Evolutionary conservation across 108 stramenopile species (phyloP).

Genomic region (Aureococcus anophagefferens): DNA sequence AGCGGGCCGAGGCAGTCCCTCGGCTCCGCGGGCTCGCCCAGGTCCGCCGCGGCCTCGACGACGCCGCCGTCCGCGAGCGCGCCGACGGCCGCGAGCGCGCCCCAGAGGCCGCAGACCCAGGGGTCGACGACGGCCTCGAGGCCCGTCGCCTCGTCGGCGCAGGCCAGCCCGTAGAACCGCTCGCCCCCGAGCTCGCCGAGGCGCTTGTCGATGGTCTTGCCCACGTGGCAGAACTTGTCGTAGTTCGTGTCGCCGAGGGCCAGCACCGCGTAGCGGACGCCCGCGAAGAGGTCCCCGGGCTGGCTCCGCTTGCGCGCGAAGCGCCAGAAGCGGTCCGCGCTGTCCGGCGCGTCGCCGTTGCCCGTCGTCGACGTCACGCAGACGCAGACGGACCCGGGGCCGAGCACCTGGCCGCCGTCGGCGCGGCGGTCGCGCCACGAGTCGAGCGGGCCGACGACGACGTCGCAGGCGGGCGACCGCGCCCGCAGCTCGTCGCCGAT

Average conservation of each 20-base stretch:
- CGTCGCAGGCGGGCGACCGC: background rate
- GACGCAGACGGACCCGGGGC: slow-evolving; percentile 17
- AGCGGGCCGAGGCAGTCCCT: too few species aligned
- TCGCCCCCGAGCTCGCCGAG: slow-evolving; percentile 60
- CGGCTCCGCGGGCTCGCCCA: too few species aligned
- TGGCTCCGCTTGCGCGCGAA: slow-evolving; percentile 44
- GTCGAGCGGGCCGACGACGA: slow-evolving; percentile 4
- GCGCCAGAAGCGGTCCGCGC: slow-evolving; percentile 57
- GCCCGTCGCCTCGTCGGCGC: slow-evolving; percentile 78
- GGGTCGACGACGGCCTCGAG: slow-evolving; percentile 74
- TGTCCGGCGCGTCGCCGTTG: slow-evolving; percentile 79
- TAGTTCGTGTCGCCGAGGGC: slow-evolving; percentile 69
- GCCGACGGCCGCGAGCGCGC: slow-evolving; percentile 10
- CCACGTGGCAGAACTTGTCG: slow-evolving; percentile 69
- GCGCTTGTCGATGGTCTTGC: slow-evolving; percentile 51
- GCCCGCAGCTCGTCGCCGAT: background rate
- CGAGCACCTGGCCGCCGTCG: slow-evolving; percentile 4
- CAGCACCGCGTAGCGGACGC: slow-evolving; percentile 54
- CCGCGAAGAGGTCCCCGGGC: slow-evolving; percentile 24
- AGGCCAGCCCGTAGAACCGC: slow-evolving; percentile 34
- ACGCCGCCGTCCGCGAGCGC: slow-evolving; percentile 41
- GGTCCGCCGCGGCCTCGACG: too few species aligned
- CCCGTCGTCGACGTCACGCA: slow-evolving; percentile 75
- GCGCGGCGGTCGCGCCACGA: background rate
- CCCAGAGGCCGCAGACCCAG: slow-evolving; percentile 40